A percentile compares a stretch with the other conserved stretches of the same genome.
These are phyloP conservation scores for Antitrichia curtipendula DNA, from an alignment of 225 moss, liverwort and hornwort species.

Conservation along the genomic window DNA sequence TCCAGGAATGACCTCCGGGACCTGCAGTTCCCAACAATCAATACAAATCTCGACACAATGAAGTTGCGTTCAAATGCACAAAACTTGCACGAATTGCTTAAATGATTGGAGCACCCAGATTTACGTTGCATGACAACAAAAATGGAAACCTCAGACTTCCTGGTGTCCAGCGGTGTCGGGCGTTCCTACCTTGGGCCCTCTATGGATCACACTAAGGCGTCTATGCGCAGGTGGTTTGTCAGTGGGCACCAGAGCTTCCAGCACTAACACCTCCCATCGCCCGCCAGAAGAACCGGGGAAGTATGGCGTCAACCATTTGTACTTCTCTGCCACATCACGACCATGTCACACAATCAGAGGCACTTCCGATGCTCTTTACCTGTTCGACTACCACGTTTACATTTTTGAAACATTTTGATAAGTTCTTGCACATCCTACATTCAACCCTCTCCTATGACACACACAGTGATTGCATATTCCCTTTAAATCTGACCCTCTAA, in stretches of 20 bases:
- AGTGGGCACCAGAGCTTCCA: conserved; percentile 63
- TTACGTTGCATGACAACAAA: not conserved
- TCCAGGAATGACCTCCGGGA: not conserved
- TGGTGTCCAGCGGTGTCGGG: conserved; percentile 16
- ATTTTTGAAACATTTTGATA: not conserved
- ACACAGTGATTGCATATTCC: not conserved
- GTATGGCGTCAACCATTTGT: conserved; percentile 47
- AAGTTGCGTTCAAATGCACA: not conserved
- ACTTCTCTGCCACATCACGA: conserved; percentile 30
- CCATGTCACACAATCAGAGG: conserved; percentile 7
- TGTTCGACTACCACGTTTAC: not conserved
- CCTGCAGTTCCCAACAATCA: not conserved
- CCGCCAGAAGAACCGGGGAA: conserved; percentile 56
- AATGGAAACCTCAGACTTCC: conserved; percentile 19
- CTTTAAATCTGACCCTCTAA: not conserved
- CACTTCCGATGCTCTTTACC: not conserved
- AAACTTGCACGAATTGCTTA: not conserved
- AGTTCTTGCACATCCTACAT: not conserved
- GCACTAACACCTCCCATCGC: conserved; percentile 67
- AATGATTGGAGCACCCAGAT: not conserved
- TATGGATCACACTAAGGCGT: conserved; percentile 56
- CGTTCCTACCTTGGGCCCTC: conserved; percentile 40
- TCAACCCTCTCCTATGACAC: not conserved
- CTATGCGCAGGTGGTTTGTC: conserved; percentile 15
- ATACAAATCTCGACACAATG: not conserved